phyloP scores from a whole-genome alignment of 2,329 filamentous ascomycete genomes.

The Zymoseptoria ardabiliae region DNA sequence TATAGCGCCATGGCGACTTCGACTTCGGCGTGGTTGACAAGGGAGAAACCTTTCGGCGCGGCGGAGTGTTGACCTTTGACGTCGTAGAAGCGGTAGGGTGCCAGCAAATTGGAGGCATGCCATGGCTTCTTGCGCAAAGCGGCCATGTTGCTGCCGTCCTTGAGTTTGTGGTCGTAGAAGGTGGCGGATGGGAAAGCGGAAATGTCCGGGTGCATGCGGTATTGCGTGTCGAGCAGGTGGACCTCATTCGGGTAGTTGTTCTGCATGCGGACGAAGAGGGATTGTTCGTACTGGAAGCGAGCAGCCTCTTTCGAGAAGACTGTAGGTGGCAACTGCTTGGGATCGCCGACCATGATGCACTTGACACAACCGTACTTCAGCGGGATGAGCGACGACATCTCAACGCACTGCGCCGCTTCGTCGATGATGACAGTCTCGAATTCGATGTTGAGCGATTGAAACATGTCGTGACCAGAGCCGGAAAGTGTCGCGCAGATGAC shows the following conservation, averaged over 20 bases:
- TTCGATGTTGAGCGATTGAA: constrained; percentile 86
- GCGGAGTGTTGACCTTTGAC: constrained; percentile 79
- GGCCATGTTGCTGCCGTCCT: constrained; percentile 65
- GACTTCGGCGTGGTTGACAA: constrained; percentile 82
- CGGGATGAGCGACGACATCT: constrained; percentile 90
- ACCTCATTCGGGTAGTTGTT: constrained; percentile 80
- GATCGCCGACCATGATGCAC: constrained; percentile 94
- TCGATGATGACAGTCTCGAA: constrained; percentile 99
- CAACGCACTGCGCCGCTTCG: constrained; percentile 95
- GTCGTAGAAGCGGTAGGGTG: constrained; percentile 95
- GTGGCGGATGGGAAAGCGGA: constrained; percentile 81
- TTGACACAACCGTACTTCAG: constrained; percentile 96
- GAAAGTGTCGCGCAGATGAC: constrained; percentile 93
- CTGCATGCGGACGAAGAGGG: constrained; percentile 97
- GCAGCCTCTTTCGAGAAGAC: constrained; percentile 91
- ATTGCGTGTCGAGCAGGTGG: constrained; percentile 93
- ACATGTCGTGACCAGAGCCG: constrained; percentile 95
- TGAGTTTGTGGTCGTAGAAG: constrained; percentile 83
- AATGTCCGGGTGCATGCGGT: constrained; percentile 98
- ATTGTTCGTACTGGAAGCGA: constrained; percentile 91
- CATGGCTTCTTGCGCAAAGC: constrained; percentile 69
- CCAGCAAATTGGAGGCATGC: constrained; percentile 74
- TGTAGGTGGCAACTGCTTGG: constrained; percentile 92
- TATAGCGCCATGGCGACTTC: constrained; percentile 82
- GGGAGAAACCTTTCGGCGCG: constrained; percentile 76